Base-by-base conservation (phyloP, 2,329 filamentous ascomycete species). In the Paraconiothyrium sp. region DNA sequence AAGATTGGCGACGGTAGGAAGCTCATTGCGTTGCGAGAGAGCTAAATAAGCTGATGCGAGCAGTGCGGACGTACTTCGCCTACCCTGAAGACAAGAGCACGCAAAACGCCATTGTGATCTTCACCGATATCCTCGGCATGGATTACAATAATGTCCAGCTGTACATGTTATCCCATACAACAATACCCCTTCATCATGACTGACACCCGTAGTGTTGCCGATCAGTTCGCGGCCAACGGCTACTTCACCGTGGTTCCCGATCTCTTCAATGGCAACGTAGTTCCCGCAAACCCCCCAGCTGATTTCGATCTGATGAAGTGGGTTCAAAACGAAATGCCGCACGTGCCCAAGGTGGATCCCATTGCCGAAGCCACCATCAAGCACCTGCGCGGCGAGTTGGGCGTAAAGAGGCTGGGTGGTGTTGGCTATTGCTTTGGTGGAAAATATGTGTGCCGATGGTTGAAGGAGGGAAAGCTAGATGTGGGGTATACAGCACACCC, bases 401-500 rank as follows among this genome's bases (percentile, higher is more conserved):
- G 72, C 5, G 70, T 85, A 49, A 87, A 85, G 74, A 86, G 84
- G 65, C 79, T 93, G 39, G 90, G 86, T 1, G 85, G 83, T 14
- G 86, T 89, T 0, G 91, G 91, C 0, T 93, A 93, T 79, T 93
- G 91, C 79, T 92, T 93, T 67, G 91, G 91, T 41, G 84, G 79
- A 4, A 86, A 85, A 67, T 86, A 86, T 66, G 83, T 85, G 56
- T 84, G 85, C 57, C 88, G 93, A 46, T 90, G 89, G 82, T 84
- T 88, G 30, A 83, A 79, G 48, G 63, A 81, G 47, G 73, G 83
- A 59, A 88, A 88, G 64, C 81, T 94, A 67, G 84, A 92, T 57
- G 91, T 86, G 57, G 92, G 90, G 43, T 95, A 85, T 79, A 79
- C 87, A 20, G 92, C 92, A 1, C 92, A 95, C 78, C 92, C 92